Evolutionary conservation across 2,329 filamentous ascomycete species (phyloP), one percentile per base, ranked within the genome.

Genomic region (Tolypocladium cylindrosporum): DNA sequence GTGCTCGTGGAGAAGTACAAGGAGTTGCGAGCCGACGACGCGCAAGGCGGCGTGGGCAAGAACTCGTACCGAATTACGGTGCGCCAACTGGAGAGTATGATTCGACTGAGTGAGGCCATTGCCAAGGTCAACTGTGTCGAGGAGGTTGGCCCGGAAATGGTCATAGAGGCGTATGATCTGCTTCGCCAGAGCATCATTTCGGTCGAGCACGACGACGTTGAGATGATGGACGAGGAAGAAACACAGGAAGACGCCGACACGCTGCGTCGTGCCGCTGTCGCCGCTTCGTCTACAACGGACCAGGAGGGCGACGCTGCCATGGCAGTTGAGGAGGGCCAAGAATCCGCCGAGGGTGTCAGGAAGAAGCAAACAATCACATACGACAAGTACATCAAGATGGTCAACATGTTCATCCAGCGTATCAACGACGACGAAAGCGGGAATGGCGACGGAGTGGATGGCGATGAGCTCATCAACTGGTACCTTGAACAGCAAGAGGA

Each of bases 61-160:
- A 97, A 97, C 75, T 95, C 90, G 63, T 99, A 99, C 78, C 87
- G 94, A 60, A 99, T 99, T 71, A 99, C 94, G 0, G 94, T 99
- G 55, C 85, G 94, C 69, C 94, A 99, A 73, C 81, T 99, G 2
- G 94, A 99, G 75, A 93, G 88, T 69, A 86, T 99, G 81, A 97
- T 99, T 64, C 91, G 94, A 62, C 78, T 99, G 58, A 93, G 89
- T 57, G 94, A 99, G 73, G 94, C 94, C n/a, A 97, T 99, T 64
- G 94, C 94, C 59, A 97, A 97, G 74, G 91, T 91, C 59, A 97
- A 96, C 70, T 99, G 94, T 69, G 91, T 96, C 16, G 89, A 93
- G 66, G 91, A 97, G 62, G 89, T 99, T 61, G 86, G 86, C 0
- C 81, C 89, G 1, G 83, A 84, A 0, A 96, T 97, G 74, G 94